Evolutionary conservation across 2,329 filamentous ascomycete genomes (phyloP).

Genomic region (Torrubiella hemipterigena): DNA sequence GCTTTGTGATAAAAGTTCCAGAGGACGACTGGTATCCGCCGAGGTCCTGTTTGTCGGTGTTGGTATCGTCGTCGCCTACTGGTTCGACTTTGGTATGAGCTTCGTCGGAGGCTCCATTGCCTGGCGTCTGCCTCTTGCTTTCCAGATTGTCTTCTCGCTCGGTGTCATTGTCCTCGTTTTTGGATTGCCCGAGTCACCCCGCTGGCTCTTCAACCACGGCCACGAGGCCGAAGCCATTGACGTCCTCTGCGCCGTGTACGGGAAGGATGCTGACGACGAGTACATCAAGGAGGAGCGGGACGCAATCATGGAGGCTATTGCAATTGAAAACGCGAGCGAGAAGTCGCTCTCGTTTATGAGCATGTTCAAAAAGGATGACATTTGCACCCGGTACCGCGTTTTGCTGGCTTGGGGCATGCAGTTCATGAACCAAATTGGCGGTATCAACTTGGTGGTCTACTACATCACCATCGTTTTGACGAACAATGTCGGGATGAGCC

Average conservation of each 20-base stretch:
- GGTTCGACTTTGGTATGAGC: conserved; percentile 16
- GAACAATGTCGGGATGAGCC: conserved; percentile 18
- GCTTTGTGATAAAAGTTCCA: conserved; percentile 33
- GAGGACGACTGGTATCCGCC: conserved; percentile 39
- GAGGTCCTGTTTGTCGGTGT: conserved; percentile 26
- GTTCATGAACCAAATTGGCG: conserved; percentile 36
- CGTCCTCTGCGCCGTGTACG: conserved; percentile 26
- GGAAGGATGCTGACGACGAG: conserved; percentile 20
- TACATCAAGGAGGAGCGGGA: conserved; percentile 20
- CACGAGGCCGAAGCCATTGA: conserved; percentile 21
- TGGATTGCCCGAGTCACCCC: conserved; percentile 26
- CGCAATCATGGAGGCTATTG: conserved; percentile 28
- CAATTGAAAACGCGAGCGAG: conserved; percentile 18
- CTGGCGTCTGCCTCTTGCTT: conserved; percentile 12
- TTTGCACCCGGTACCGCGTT: conserved; percentile 29
- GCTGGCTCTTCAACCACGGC: conserved; percentile 25
- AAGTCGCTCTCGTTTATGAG: conserved; percentile 22
- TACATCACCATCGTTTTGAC: conserved; percentile 19
- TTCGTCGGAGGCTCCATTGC: conserved; percentile 11
- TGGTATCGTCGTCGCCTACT: conserved; percentile 21
- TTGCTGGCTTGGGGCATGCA: conserved; percentile 33
- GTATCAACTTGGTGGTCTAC: conserved; percentile 33
- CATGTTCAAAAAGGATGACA: conserved; percentile 29
- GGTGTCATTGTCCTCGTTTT: conserved; percentile 20
- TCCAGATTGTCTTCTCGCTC: conserved; percentile 22